Evolutionary conservation across 192 early-diverging fungal genomes (phyloP), one percentile per base, ranked within the genome.

Genomic region (Diversispora epigaea): DNA sequence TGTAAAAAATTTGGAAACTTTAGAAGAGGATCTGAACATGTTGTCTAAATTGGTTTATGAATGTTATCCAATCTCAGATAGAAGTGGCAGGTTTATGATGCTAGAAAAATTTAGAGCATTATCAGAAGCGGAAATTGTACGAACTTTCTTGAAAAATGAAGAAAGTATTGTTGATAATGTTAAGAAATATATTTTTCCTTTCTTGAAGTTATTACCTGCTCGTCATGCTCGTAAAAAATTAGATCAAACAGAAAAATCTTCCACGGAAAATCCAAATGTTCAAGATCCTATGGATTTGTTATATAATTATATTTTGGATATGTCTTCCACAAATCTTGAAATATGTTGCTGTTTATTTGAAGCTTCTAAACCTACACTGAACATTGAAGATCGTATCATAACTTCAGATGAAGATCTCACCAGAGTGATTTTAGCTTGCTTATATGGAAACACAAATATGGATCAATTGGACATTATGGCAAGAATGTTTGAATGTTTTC

Each of bases 41-140:
- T 62, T 91, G 14, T 86, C 81, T 41, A 84, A 84, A 56, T 74
- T 89, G 10, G 62, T 91, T 2, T 91, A 91, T 73, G 84, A 88
- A 47, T 87, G 83, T 41, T 84, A 80, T 54, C 83, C 80, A n/a
- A 52, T 62, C 41, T 65, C 76, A 68, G 40, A 77, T 46, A 21
- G 65, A 69, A 41, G 78, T 73, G 44, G 76, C 45, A 41, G 61
- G 52, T 60, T 68, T 14, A 19, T 81, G 39, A 63, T 81, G 9
- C 52, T 88, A 15, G 72, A 78, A 21, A 58, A 77, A 57, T 81
- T 87, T 21, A 77, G 78, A 43, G 32, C 77, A 2, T 78, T 82
- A 77, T 43, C 82, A 43, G 80, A 81, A 3, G 74, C 76, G 64
- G 76, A 87, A 19, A 80, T 83, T 32, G 72, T 83, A 4, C 72